Evolutionary conservation across 2,329 filamentous ascomycete species (phyloP).

Genomic region (Thielaviopsis ethacetica): DNA sequence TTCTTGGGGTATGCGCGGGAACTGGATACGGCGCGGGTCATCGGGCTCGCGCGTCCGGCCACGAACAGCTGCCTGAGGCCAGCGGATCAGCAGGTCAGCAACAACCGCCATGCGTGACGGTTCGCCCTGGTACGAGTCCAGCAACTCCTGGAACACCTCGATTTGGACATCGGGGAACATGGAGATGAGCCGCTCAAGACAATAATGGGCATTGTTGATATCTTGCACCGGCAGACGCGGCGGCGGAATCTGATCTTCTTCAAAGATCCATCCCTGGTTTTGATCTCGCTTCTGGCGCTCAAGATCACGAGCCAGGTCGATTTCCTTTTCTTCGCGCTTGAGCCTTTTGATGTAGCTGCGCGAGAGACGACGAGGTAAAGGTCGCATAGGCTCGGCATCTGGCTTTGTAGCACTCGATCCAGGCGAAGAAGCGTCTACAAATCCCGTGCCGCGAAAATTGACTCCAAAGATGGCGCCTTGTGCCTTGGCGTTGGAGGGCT

Average conservation of each 20-base stretch:
- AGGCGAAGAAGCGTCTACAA: too few relatives aligned
- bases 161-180: conserved; percentile 70
- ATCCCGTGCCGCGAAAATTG: too few relatives aligned
- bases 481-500: too few relatives aligned
- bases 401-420: too few relatives aligned
- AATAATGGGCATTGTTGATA: background rate
- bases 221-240: background rate
- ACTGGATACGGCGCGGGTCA: background rate
- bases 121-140: conserved; percentile 56
- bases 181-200: conserved; percentile 50
- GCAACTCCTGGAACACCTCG: conserved; percentile 71
- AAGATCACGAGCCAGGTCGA: too few relatives aligned
- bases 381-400: too few relatives aligned
- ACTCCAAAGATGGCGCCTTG: too few relatives aligned
- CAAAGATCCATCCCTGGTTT: too few relatives aligned
- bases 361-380: too few relatives aligned
- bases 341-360: too few relatives aligned
- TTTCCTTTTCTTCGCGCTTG: too few relatives aligned
- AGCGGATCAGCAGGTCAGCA: conserved; percentile 50
- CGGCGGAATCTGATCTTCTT: background rate
- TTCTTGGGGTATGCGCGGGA: background rate
- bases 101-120: conserved; percentile 57
- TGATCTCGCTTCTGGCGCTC: too few relatives aligned
- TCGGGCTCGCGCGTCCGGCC: background rate
- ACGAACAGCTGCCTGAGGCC: background rate